These are phyloP conservation scores for Diaporthe australafricana DNA, from an alignment of 2,329 filamentous ascomycete species.

Conservation along the genomic window DNA sequence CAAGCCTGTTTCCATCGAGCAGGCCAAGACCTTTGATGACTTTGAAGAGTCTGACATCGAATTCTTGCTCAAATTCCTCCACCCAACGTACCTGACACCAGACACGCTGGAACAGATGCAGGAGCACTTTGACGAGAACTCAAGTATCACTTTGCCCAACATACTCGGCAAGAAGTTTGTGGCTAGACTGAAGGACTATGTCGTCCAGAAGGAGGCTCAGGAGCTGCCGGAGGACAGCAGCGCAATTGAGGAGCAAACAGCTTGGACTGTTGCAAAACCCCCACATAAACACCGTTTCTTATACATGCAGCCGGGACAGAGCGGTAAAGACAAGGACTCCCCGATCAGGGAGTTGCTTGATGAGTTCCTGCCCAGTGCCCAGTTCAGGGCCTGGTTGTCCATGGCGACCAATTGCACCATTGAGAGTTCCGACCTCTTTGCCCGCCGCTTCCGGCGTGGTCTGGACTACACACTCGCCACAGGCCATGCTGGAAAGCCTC, in stretches of 20 bases:
- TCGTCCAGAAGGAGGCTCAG: constrained; percentile 73
- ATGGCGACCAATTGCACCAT: constrained; percentile 82
- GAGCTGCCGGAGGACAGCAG: constrained; percentile 58
- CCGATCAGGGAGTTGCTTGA: constrained; percentile 84
- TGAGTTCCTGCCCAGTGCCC: constrained; percentile 82
- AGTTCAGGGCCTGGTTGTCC: constrained; percentile 91
- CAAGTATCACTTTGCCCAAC: constrained; percentile 82
- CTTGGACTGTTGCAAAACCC: constrained; percentile 83
- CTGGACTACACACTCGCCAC: constrained; percentile 94
- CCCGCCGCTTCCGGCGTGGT: constrained; percentile 86
- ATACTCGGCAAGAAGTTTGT: constrained; percentile 86
- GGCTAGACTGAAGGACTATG: constrained; percentile 74
- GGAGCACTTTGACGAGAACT: constrained; percentile 84
- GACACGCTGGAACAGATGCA: constrained; percentile 88
- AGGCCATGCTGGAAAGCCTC: constrained; percentile 80
- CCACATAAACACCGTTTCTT: constrained; percentile 96
- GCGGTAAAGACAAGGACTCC: constrained; percentile 55
- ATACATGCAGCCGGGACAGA: constrained; percentile 73
- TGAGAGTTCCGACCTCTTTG: constrained; percentile 81
- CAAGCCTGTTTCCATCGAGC: constrained; percentile 61
- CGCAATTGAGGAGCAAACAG: constrained; percentile 68
- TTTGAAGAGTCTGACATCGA: constrained; percentile 85
- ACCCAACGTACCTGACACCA: constrained; percentile 90
- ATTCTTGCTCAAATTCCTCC: constrained; percentile 90
- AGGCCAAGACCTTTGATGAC: constrained; percentile 56